A percentile compares a stretch with the other conserved stretches of the same genome.
phyloP scores from a whole-genome alignment of 768 basidiomycete genomes.

The Strobilomyces echinocephalus region DNA sequence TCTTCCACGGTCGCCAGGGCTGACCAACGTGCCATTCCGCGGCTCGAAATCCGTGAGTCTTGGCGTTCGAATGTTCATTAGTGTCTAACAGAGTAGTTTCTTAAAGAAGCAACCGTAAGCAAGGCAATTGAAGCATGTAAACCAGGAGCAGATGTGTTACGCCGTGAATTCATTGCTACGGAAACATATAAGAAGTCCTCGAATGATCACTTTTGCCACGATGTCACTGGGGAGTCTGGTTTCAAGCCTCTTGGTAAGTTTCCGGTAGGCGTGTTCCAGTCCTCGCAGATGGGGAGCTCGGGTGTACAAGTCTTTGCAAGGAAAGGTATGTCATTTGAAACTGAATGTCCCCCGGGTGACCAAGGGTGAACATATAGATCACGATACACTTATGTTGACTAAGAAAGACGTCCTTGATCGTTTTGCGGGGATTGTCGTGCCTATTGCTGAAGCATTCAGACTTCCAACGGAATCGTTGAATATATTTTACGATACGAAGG shows the following conservation, averaged over 20 bases:
- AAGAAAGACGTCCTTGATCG: not conserved
- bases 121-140: too few species aligned
- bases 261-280: too few species aligned
- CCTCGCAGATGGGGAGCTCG: too few species aligned
- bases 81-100: not conserved
- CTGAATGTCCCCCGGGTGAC: not conserved
- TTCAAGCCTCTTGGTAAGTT: too few species aligned
- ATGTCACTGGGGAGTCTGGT: too few species aligned
- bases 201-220: too few species aligned
- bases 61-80: not conserved
- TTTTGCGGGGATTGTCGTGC: not conserved
- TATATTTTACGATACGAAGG: not conserved
- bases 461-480: not conserved
- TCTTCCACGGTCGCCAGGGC: not conserved
- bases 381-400: not conserved
- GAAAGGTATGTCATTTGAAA: not conserved
- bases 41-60: constrained; percentile 32
- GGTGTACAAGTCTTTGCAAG: too few species aligned
- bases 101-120: too few species aligned
- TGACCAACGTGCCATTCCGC: constrained; percentile 56
- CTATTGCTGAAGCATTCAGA: not conserved
- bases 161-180: too few species aligned
- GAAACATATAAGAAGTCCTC: too few species aligned
- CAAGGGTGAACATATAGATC: not conserved
- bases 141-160: too few species aligned